Percentiles rank a stretch among this genome's conserved stretches.
Evolutionary conservation across 139 green algal species (phyloP).

Genomic region (Klebsormidium nitens): DNA sequence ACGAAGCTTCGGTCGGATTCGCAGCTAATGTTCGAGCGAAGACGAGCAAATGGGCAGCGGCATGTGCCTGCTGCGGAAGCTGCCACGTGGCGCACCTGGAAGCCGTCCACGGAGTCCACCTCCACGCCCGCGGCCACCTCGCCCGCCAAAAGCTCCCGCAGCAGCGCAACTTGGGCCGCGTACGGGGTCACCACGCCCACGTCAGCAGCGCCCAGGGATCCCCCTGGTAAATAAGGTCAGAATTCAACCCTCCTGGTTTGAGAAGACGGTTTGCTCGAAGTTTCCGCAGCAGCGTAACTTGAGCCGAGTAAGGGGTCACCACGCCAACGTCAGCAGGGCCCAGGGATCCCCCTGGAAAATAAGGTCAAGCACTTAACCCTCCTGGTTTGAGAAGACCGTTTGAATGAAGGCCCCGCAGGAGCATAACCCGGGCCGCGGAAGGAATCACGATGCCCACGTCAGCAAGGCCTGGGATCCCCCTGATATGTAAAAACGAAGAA

Average conservation of each 20-base stretch:
- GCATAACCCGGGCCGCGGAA: too few species aligned
- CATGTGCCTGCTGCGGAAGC: not conserved
- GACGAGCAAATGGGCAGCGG: not conserved
- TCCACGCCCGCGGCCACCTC: constrained; percentile 18
- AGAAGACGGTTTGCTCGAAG: too few species aligned
- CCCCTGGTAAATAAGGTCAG: too few species aligned
- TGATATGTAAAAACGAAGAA: too few species aligned
- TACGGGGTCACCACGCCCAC: constrained; percentile 31
- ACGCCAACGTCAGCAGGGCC: constrained; percentile 21
- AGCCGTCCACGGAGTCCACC: constrained; percentile 30
- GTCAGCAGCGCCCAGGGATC: constrained; percentile 2
- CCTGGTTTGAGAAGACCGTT: too few species aligned
- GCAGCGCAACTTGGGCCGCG: constrained; percentile 23
- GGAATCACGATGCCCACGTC: too few species aligned
- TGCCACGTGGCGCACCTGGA: constrained; percentile 16
- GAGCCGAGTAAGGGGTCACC: constrained; percentile 29
- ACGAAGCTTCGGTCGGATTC: not conserved
- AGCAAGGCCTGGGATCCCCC: too few species aligned
- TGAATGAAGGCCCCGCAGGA: too few species aligned
- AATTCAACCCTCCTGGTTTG: too few species aligned
- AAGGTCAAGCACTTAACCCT: too few species aligned
- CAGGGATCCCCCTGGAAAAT: too few species aligned
- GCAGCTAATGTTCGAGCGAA: not conserved
- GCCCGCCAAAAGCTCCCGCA: constrained; percentile 12
- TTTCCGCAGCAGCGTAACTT: constrained; percentile 22